Conservation (phyloP, 345 rosid genomes). For the Salix suchowensis region DNA sequence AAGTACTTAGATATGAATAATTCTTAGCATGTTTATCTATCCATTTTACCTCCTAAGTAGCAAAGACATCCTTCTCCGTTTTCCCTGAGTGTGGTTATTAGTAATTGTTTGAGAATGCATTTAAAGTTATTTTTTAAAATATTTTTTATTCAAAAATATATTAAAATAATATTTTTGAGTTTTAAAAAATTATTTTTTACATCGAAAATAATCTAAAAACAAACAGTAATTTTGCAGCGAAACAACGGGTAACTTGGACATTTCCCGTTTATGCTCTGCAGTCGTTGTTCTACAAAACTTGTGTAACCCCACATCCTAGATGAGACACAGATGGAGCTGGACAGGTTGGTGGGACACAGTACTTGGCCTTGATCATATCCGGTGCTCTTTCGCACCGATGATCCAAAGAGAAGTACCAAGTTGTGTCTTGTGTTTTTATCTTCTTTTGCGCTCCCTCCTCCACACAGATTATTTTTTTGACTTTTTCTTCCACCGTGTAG, state of each 20-base stretch:
- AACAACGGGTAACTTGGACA: slow-evolving; percentile 1
- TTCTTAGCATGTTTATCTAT: no score
- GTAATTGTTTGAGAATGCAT: no score
- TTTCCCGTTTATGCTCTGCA: neutral
- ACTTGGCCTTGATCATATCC: slow-evolving; percentile 21
- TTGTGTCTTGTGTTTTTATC: slow-evolving; percentile 16
- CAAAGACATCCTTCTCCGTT: neutral
- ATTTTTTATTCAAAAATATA: no score
- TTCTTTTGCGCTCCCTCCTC: slow-evolving; percentile 18
- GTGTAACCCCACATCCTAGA: neutral
- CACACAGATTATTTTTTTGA: slow-evolving; percentile 12
- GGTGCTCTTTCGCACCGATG: slow-evolving; percentile 1
- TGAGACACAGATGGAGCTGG: neutral
- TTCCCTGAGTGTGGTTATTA: no score
- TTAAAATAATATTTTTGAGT: no score
- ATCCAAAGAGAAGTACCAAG: slow-evolving; percentile 21
- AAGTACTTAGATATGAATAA: no score
- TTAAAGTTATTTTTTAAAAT: no score
- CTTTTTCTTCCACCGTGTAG: slow-evolving; percentile 3
- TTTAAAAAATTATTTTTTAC: no score
- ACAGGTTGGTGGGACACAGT: neutral
- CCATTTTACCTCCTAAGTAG: neutral
- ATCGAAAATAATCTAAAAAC: no score
- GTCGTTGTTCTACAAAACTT: neutral
- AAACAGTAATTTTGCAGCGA: no score